Percentiles rank a stretch among this genome's conserved stretches.
Conservation (phyloP, 768 basidiomycete genomes). For the Rhodocollybia butyracea region DNA sequence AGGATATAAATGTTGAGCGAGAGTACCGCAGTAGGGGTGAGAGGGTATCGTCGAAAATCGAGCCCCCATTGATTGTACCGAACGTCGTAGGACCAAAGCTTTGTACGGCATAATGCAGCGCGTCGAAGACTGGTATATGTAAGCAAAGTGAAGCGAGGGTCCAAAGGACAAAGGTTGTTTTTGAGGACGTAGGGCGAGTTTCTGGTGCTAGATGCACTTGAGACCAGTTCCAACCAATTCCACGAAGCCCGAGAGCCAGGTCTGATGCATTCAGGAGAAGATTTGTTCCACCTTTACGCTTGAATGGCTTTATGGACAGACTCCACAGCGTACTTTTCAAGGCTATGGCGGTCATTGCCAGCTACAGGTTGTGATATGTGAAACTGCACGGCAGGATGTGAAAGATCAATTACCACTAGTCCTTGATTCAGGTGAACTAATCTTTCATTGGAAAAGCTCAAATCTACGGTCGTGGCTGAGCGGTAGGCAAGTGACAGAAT, state of each 20-base stretch:
- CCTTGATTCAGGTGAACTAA: conserved; percentile 43
- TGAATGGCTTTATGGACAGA: conserved; percentile 25
- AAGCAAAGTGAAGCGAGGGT: conserved; percentile 30
- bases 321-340: conserved; percentile 41
- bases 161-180: conserved; percentile 30
- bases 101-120: conserved; percentile 44
- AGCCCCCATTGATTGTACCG: conserved; percentile 30
- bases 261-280: conserved; percentile 43
- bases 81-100: conserved; percentile 41
- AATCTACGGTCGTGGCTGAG: background rate
- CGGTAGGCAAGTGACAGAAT: conserved; percentile 1
- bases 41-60: conserved; percentile 38
- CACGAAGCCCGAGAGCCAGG: conserved; percentile 49
- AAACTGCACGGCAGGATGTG: background rate
- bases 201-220: conserved; percentile 38
- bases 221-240: conserved; percentile 62
- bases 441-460: conserved; percentile 10
- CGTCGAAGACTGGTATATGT: conserved; percentile 40
- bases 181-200: conserved; percentile 36
- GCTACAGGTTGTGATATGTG: conserved; percentile 22
- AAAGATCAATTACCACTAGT: conserved; percentile 29
- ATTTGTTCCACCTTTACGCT: background rate
- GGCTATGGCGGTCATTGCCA: conserved; percentile 31
- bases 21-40: conserved; percentile 32
- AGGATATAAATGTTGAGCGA: conserved; percentile 42